phyloP scores from a whole-genome alignment of 768 basidiomycete species.

The Kwoniella europaea region DNA sequence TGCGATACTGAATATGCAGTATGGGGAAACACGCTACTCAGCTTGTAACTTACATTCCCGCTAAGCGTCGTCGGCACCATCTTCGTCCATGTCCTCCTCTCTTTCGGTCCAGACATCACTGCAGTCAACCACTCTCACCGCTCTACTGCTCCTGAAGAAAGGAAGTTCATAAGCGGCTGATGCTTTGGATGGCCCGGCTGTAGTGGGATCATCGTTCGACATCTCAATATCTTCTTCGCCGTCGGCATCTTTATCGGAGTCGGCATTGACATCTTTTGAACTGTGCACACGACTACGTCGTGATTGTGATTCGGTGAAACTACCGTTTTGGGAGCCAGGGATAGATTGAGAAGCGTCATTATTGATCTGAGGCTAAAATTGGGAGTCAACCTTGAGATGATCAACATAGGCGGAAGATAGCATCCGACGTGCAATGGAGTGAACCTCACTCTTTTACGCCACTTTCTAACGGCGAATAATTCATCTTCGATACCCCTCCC shows the following conservation, averaged over 20 bases:
- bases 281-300: background rate
- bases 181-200: background rate
- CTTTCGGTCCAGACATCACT: background rate
- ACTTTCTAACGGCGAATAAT: background rate
- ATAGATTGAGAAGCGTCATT: too few species aligned
- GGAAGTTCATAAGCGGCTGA: background rate
- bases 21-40: background rate
- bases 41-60: background rate
- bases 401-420: background rate
- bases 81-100: background rate
- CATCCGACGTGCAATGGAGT: background rate
- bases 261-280: background rate
- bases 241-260: background rate
- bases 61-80: background rate
- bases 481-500: constrained; percentile 18
- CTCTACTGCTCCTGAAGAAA: background rate
- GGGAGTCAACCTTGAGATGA: too few species aligned
- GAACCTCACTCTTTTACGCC: background rate
- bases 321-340: too few species aligned
- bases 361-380: too few species aligned
- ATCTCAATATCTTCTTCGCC: background rate
- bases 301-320: too few species aligned
- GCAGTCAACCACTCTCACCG: background rate
- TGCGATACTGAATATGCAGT: too few species aligned
- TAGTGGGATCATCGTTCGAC: background rate